These are phyloP conservation scores for Coccomyxa subellipsoidea DNA, from an alignment of 163 green algal species.

Conservation along the genomic window DNA sequence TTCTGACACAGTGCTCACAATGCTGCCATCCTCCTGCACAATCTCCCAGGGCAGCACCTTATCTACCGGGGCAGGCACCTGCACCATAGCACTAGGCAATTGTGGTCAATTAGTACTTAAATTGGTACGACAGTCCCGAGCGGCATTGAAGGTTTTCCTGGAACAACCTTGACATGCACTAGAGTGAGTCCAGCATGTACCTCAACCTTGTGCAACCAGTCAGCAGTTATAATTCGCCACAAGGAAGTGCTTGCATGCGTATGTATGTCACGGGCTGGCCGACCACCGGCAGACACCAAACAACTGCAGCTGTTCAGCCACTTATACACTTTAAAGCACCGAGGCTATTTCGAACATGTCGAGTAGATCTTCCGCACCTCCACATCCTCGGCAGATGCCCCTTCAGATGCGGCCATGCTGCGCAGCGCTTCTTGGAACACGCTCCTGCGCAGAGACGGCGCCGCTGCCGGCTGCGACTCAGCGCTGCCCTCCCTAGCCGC, in stretches of 20 bases:
- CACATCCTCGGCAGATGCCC: not conserved
- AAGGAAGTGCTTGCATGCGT: too few species aligned
- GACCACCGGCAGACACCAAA: too few species aligned
- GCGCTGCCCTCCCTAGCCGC: not conserved
- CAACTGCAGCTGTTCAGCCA: too few species aligned
- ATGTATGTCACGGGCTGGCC: too few species aligned
- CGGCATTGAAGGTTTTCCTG: too few species aligned
- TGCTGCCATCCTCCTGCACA: slow-evolving; percentile 3
- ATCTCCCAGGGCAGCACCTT: not conserved
- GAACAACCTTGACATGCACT: too few species aligned
- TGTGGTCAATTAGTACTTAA: not conserved
- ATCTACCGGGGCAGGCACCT: not conserved
- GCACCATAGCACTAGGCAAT: not conserved
- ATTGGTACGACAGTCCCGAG: not conserved
- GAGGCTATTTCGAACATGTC: too few species aligned
- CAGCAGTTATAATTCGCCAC: too few species aligned
- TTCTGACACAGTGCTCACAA: not conserved
- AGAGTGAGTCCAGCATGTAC: too few species aligned
- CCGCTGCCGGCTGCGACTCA: not conserved
- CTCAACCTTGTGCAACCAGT: too few species aligned
- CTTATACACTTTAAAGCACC: too few species aligned
- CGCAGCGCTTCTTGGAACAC: not conserved
- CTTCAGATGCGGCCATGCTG: not conserved
- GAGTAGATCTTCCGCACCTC: too few species aligned
- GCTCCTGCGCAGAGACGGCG: not conserved